These are phyloP conservation scores for Plenodomus lindquistii DNA, from an alignment of 2,329 filamentous ascomycete species.

Conservation along the genomic window DNA sequence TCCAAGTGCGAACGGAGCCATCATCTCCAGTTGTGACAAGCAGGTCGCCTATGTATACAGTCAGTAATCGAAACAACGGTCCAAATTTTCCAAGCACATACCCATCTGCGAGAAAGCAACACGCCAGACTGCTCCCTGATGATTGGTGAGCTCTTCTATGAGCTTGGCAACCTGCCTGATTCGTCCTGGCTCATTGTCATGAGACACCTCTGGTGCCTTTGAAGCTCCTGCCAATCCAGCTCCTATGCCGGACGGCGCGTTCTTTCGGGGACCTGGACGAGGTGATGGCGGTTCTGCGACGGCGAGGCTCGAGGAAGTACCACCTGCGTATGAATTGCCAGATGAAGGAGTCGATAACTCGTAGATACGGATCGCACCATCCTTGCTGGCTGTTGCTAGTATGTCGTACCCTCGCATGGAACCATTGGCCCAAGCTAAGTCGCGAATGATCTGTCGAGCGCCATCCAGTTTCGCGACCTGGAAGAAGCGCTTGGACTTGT, in stretches of 20 bases:
- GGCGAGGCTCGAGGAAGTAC: constrained; percentile 25
- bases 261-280: constrained; percentile 29
- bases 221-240: constrained; percentile 55
- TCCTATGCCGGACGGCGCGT: constrained; percentile 57
- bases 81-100: constrained; percentile 21
- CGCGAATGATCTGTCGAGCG: constrained; percentile 77
- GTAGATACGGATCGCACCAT: constrained; percentile 88
- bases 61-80: constrained; percentile 5
- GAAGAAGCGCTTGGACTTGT: constrained; percentile 78
- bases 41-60: constrained; percentile 65
- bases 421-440: constrained; percentile 90
- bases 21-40: constrained; percentile 78
- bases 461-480: constrained; percentile 75
- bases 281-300: constrained; percentile 29
- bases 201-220: constrained; percentile 51
- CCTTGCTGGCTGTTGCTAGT: constrained; percentile 89
- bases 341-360: constrained; percentile 67
- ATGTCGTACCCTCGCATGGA: constrained; percentile 89
- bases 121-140: constrained; percentile 74
- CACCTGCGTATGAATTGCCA: constrained; percentile 42
- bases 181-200: constrained; percentile 64
- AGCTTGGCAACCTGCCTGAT: constrained; percentile 66
- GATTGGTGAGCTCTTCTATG: constrained; percentile 67
- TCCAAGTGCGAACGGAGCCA: constrained; percentile 60
- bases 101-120: constrained; percentile 65